Evolutionary conservation across 1,284 basidiomycete genomes (phyloP).

Genomic region (Coniferiporia weirii): DNA sequence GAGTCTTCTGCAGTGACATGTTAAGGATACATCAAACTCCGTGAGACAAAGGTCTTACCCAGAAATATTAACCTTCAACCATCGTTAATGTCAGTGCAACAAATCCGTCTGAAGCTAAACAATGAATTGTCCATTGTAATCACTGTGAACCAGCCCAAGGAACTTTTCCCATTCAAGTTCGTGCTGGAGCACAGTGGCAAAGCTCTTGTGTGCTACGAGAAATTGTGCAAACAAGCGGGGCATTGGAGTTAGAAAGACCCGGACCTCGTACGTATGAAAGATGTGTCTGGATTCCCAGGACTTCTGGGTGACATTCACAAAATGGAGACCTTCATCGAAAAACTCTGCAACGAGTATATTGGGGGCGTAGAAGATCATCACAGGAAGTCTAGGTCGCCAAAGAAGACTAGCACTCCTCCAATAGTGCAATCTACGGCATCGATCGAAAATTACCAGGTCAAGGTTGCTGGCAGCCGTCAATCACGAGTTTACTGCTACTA

Average conservation of each 20-base stretch:
- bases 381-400: neutral
- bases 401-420: neutral
- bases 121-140: no score
- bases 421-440: neutral
- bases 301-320: neutral
- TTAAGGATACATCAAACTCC: no score
- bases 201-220: conserved; percentile 22
- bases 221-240: conserved; percentile 9
- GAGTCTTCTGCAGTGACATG: no score
- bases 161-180: no score
- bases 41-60: no score
- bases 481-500: neutral
- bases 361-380: neutral
- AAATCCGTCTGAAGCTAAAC: no score
- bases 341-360: neutral
- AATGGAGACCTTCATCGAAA: conserved; percentile 2
- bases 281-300: neutral
- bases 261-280: neutral
- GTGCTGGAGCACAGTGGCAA: conserved; percentile 28
- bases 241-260: neutral
- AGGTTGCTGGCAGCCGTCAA: neutral
- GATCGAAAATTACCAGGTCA: neutral
- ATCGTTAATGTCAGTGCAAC: no score
- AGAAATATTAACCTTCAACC: no score
- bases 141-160: no score